Conservation (phyloP, 148 eudicot species). For the Cornus controversa region DNA sequence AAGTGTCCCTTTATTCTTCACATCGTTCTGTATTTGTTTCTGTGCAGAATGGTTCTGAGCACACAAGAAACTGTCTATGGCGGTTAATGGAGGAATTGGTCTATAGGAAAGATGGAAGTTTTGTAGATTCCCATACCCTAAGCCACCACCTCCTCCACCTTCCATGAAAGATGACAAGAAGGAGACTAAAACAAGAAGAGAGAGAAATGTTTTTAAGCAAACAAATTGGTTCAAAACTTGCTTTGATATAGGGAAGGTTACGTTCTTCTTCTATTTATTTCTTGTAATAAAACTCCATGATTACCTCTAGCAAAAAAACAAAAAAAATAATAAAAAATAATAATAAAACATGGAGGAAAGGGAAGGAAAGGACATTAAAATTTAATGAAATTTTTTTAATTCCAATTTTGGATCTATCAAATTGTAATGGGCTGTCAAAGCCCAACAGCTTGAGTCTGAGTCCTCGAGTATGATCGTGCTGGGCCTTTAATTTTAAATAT, state of each 20-base stretch:
- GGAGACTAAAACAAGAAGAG: background rate
- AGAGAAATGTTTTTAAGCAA: background rate
- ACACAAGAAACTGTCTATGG: slow-evolving; percentile 49
- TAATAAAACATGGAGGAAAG: too few relatives aligned
- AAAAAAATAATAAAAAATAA: too few relatives aligned
- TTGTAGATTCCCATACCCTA: slow-evolving; percentile 23
- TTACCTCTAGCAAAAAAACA: too few relatives aligned
- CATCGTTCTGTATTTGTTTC: background rate
- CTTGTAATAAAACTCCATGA: background rate
- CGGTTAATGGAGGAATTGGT: slow-evolving; percentile 40
- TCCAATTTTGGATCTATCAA: too few relatives aligned
- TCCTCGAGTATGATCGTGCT: too few relatives aligned
- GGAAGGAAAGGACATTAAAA: too few relatives aligned
- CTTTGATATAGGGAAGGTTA: background rate
- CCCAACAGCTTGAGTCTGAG: too few relatives aligned
- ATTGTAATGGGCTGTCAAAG: too few relatives aligned
- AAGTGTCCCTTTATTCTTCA: background rate
- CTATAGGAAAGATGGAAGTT: slow-evolving; percentile 15
- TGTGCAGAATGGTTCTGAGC: slow-evolving; percentile 3
- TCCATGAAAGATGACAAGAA: slow-evolving; percentile 26
- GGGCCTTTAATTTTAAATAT: too few relatives aligned
- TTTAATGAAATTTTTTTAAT: too few relatives aligned
- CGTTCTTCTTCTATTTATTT: background rate
- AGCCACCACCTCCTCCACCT: slow-evolving; percentile 21
- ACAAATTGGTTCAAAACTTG: background rate